phyloP scores from a whole-genome alignment of 78 protist species.

The Emiliania huxleyi region DNA sequence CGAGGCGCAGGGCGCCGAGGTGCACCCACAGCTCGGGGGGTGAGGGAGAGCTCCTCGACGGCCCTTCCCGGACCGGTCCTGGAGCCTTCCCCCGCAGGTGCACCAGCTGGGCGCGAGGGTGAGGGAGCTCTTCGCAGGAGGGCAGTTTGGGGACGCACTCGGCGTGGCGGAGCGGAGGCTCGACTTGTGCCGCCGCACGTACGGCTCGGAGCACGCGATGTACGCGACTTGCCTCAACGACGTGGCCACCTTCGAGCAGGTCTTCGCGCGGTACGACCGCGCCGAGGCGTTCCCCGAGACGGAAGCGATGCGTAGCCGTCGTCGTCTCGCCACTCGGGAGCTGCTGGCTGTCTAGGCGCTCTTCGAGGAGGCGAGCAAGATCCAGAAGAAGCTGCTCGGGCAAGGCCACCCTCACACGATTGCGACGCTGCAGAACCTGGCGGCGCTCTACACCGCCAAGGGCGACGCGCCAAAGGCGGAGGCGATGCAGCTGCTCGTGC shows the following conservation, averaged over 20 bases:
- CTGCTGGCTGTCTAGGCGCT: too few relatives aligned
- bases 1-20: neutral
- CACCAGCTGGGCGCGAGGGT: neutral
- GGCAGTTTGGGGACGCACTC: neutral
- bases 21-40: too few relatives aligned
- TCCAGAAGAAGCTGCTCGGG: neutral
- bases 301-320: too few relatives aligned
- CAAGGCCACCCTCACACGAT: neutral
- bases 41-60: too few relatives aligned
- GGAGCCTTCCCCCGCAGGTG: neutral
- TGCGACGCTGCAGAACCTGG: constrained; percentile 3
- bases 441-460: neutral
- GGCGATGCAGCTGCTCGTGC: neutral
- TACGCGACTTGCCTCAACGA: neutral
- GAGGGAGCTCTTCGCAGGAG: neutral
- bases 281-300: too few relatives aligned
- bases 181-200: neutral
- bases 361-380: neutral
- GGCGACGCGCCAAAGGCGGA: neutral
- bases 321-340: too few relatives aligned
- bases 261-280: neutral
- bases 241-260: neutral
- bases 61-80: too few relatives aligned
- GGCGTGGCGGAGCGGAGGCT: neutral
- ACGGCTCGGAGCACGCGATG: neutral